Base-by-base conservation (phyloP, 2,329 filamentous ascomycete genomes). In the Tolypocladium tundrense region DNA sequence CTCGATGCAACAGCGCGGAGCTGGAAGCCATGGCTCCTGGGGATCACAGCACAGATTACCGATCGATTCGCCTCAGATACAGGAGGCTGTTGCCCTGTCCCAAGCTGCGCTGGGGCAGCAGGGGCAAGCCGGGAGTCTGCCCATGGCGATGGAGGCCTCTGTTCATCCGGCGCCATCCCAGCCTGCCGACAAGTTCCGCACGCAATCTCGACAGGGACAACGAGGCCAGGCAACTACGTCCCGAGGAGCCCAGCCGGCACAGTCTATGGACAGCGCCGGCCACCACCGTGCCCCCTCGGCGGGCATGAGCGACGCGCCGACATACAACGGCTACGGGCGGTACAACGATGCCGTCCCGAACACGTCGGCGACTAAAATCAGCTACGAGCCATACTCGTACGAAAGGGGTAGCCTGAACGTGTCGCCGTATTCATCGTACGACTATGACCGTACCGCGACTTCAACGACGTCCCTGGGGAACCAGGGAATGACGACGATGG, bases 161-260 rank as follows among this genome's bases (percentile, higher is more conserved):
- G 64, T 66, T 10, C 69, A 68, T 42, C 64, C 63, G 37, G 73
- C 72, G 19, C 68, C 70, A 0, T 68, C 69, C 37, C 67, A 70
- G 59, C 60, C 65, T 40, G 56, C 61, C 57, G 51, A 62, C 41
- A 59, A 61, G 31, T 59, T 69, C 55, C 65, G 66, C 31, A 63
- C 68, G 13, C 67, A 67, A 58, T 74, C 74, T 14, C 65, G 69
- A 55, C 70, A 73, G 51, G 66, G 68, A 2, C 71, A 72, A n/a
- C 48, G 57, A 50, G 42, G 50, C 13, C 57, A 54, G 10, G 35
- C 31, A 2, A 51, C 35, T 14, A 55, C 43, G 16, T 40, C 57
- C 3, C 57, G 33, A n/a, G 42, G 52, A 37, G 27, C 21, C 21
- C 55, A 61, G 35, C n/a, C 53, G 56, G 48, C 43, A 56, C 35